Evolutionary conservation across 768 basidiomycete species (phyloP).

Genomic region (Dendrothele bispora): DNA sequence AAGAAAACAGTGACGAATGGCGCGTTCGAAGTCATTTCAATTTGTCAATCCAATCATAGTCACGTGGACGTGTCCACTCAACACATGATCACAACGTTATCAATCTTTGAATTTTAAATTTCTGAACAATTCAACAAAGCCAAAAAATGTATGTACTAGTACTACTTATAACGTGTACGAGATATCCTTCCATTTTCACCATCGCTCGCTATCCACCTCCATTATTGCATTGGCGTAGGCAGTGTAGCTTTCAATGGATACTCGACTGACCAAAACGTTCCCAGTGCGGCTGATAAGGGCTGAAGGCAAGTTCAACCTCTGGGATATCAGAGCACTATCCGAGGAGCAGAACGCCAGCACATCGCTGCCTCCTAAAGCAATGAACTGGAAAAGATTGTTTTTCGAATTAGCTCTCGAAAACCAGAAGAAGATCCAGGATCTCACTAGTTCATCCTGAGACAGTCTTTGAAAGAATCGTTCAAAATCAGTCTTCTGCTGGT

Average conservation of each 20-base stretch:
- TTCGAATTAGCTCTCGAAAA: too few relatives aligned
- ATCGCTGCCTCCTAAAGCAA: conserved; percentile 49
- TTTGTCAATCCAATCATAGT: too few relatives aligned
- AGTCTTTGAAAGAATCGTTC: conserved; percentile 50
- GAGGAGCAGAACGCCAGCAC: conserved; percentile 63
- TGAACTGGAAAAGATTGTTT: conserved; percentile 53
- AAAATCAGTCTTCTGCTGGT: conserved; percentile 47
- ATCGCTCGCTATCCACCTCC: conserved; percentile 40
- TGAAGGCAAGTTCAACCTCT: conserved; percentile 51
- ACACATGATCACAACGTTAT: too few relatives aligned
- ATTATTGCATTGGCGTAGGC: conserved; percentile 55
- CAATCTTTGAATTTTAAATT: too few relatives aligned
- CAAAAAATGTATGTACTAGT: too few relatives aligned
- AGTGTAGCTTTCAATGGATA: conserved; percentile 58
- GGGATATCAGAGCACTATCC: conserved; percentile 41
- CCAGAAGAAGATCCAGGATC: too few relatives aligned
- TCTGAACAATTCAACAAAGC: too few relatives aligned
- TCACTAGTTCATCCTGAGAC: conserved; percentile 52
- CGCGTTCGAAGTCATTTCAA: too few relatives aligned
- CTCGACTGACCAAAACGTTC: conserved; percentile 52
- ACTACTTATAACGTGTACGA: too few relatives aligned
- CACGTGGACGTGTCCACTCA: too few relatives aligned
- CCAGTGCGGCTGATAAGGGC: conserved; percentile 41
- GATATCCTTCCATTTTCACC: too few relatives aligned
- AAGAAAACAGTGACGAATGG: too few relatives aligned